These are phyloP conservation scores for Nelumbo lutea DNA, from an alignment of 164 flowering plant genomes.

Conservation along the genomic window DNA sequence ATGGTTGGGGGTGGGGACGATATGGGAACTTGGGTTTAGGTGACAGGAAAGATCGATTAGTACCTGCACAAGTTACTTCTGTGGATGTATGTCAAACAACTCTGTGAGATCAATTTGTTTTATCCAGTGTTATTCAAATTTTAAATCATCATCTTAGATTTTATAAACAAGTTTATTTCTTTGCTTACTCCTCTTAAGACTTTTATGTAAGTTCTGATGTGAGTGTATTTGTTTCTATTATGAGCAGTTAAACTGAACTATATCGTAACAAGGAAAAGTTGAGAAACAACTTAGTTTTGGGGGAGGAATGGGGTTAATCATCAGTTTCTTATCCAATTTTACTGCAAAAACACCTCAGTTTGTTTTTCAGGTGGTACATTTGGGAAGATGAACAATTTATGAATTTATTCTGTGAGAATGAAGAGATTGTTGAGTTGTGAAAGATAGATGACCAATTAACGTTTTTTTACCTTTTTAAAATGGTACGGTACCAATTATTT, in stretches of 20 bases:
- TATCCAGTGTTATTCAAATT: background rate
- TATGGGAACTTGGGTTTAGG: slow-evolving; percentile 98
- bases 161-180: background rate
- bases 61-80: slow-evolving; percentile 72
- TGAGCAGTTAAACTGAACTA: no score
- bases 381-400: background rate
- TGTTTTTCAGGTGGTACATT: background rate
- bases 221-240: background rate
- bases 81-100: slow-evolving; percentile 45
- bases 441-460: no score
- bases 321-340: background rate
- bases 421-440: background rate
- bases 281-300: no score
- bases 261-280: no score
- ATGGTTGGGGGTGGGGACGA: slow-evolving; percentile 99
- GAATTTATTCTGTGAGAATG: background rate
- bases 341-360: background rate
- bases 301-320: background rate
- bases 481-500: no score
- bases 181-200: background rate
- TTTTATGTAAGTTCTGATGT: background rate
- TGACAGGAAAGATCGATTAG: slow-evolving; percentile 82
- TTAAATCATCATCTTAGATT: background rate
- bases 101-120: background rate
- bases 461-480: no score